These are phyloP conservation scores for Blastosporella zonata DNA, from an alignment of 1,284 basidiomycete genomes.

Conservation along the genomic window DNA sequence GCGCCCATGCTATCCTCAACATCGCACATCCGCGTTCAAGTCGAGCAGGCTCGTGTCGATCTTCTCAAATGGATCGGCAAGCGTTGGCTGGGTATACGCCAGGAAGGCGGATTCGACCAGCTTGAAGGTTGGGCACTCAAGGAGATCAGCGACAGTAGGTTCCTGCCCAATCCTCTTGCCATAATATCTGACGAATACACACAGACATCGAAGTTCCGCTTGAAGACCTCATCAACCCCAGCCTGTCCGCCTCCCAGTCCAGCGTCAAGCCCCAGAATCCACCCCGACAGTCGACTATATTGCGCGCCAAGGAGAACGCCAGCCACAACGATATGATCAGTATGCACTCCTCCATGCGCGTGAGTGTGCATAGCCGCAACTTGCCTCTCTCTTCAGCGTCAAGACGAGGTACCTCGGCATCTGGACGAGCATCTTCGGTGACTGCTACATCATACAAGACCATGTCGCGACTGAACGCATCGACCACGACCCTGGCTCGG, in stretches of 20 bases:
- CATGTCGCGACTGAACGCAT: constrained; percentile 30
- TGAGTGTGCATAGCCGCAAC: constrained; percentile 55
- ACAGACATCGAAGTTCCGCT: constrained; percentile 77
- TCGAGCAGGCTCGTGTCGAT: constrained; percentile 71
- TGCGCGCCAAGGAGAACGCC: constrained; percentile 34
- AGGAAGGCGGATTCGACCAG: constrained; percentile 76
- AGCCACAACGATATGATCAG: constrained; percentile 33
- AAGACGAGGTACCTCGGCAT: constrained; percentile 10
- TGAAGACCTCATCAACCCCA: constrained; percentile 63
- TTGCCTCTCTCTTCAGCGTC: constrained; percentile 23
- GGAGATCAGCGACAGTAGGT: constrained; percentile 81
- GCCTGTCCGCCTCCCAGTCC: constrained; percentile 22
- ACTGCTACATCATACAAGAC: constrained; percentile 44
- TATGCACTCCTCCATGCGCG: constrained; percentile 47
- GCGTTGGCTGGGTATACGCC: constrained; percentile 74
- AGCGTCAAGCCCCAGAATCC: constrained; percentile 16
- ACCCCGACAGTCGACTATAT: constrained; percentile 25
- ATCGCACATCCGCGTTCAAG: constrained; percentile 60
- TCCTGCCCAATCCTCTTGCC: background rate
- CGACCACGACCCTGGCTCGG: constrained; percentile 9
- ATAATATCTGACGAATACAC: constrained; percentile 2
- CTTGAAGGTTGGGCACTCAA: constrained; percentile 85
- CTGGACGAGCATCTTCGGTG: constrained; percentile 10
- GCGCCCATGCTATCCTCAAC: constrained; percentile 62
- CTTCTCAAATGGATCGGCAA: constrained; percentile 65